Evolutionary conservation across 768 basidiomycete genomes (phyloP).

Genomic region (Leccinum fibrillosum): DNA sequence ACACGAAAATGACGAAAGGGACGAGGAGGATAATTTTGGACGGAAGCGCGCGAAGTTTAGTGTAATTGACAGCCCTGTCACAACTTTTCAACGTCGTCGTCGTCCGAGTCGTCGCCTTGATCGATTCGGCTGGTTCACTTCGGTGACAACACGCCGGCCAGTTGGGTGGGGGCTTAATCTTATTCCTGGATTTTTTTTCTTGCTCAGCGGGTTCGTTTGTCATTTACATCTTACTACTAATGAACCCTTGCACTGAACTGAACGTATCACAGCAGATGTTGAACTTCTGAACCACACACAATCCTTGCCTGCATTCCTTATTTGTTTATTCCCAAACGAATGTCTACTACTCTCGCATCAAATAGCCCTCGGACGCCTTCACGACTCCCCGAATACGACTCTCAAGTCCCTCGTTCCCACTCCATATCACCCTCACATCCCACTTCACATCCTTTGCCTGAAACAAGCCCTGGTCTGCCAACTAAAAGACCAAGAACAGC

Average conservation of each 20-base stretch:
- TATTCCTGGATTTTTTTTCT: neutral
- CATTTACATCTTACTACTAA: neutral
- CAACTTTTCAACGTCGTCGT: neutral
- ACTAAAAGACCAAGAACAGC: constrained; percentile 19
- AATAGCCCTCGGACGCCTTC: constrained; percentile 13
- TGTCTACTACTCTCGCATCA: constrained; percentile 23
- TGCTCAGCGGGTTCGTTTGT: neutral
- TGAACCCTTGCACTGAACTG: neutral
- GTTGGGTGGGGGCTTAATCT: neutral
- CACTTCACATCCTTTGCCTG: neutral
- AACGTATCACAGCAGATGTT: constrained; percentile 6
- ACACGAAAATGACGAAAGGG: neutral
- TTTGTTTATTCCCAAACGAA: constrained; percentile 24
- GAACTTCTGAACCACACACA: constrained; percentile 17
- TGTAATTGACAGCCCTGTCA: constrained; percentile 20
- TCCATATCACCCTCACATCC: neutral
- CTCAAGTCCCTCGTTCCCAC: neutral
- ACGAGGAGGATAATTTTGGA: neutral
- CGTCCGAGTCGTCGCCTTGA: constrained; percentile 2
- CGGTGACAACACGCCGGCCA: neutral
- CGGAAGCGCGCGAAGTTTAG: constrained; percentile 8
- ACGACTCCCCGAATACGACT: constrained; percentile 21
- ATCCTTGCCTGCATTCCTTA: constrained; percentile 15
- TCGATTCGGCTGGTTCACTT: neutral
- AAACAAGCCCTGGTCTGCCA: constrained; percentile 13